Evolutionary conservation across 2,329 filamentous ascomycete genomes (phyloP), one percentile per base, ranked within the genome.

Genomic region (Fusarium albidum): DNA sequence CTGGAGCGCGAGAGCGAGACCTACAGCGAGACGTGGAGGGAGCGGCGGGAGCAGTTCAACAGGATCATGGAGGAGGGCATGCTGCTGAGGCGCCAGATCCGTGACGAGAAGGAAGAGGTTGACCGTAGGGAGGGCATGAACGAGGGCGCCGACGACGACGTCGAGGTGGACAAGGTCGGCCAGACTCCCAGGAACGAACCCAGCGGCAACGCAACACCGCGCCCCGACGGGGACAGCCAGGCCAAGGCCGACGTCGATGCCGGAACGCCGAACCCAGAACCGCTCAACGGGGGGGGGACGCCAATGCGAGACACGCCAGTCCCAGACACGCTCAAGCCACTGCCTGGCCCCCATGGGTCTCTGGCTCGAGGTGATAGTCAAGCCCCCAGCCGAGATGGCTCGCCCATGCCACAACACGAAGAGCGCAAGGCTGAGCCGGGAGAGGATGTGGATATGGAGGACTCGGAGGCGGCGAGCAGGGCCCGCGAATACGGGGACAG

Each of bases 41-140:
- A 96, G 74, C 82, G 94, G 32, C 81, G 89, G 57, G 90, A 92
- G 64, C 92, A 96, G 74, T 96, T 97, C 73, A 90, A 88, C 52
- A 83, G 86, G 49, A 93, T 98, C 67, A 90, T 96, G 70, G 90
- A 93, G 54, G 94, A 97, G 77, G 92, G 92, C n/a, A 90, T 90
- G 83, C 82, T 91, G 59, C 82, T 98, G 71, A 81, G 93, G 52
- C 82, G 91, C 41, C 81, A 96, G 71, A 96, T 98, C 68, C 87
- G 92, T 55, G 93, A 96, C 68, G 94, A 97, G 79, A 96, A 96
- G 76, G 93, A 96, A 71, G 92, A 96, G 74, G 91, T 95, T 0
- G 92, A 96, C 74, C 81, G 91, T 34, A 84, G 92, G 48, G 92
- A 96, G 72, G 92, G 91, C 26, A 92, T 92, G 85, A 83, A 85